Percentiles rank a stretch among this genome's conserved stretches.
Conservation (phyloP, 257 asterid genomes). For the Osmanthus fragrans region DNA sequence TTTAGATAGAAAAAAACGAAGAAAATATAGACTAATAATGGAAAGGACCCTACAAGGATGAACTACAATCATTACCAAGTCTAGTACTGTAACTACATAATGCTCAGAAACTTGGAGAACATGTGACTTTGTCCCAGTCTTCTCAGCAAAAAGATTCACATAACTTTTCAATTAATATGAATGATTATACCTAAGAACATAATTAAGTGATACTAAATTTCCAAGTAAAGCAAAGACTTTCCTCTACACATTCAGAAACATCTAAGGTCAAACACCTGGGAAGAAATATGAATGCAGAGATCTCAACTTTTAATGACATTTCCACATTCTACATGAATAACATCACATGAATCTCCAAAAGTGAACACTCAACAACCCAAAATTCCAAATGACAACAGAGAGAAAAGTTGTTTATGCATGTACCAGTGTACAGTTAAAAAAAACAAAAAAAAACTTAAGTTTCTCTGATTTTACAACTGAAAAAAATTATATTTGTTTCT, state of each 20-base stretch:
- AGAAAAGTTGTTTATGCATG: background rate
- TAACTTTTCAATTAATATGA: too few species aligned
- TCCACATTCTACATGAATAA: background rate
- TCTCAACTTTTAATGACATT: slow-evolving; percentile 4
- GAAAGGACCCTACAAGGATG: background rate
- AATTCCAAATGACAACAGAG: slow-evolving; percentile 3
- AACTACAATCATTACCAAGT: background rate
- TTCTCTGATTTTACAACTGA: too few species aligned
- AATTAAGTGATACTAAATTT: background rate
- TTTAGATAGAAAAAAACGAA: background rate
- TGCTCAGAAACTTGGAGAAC: background rate
- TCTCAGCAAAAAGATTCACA: background rate
- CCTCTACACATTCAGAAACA: background rate
- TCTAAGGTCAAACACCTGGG: background rate
- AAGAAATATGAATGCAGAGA: background rate
- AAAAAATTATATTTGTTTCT: background rate
- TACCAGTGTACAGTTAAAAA: background rate
- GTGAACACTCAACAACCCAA: background rate
- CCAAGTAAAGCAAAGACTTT: background rate
- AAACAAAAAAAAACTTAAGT: background rate
- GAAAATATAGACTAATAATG: background rate
- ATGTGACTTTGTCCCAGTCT: background rate
- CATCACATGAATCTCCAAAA: background rate
- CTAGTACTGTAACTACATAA: background rate
- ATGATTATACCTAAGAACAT: background rate